Base-by-base conservation (phyloP, 257 asterid genomes). In the Coffea canephora region DNA sequence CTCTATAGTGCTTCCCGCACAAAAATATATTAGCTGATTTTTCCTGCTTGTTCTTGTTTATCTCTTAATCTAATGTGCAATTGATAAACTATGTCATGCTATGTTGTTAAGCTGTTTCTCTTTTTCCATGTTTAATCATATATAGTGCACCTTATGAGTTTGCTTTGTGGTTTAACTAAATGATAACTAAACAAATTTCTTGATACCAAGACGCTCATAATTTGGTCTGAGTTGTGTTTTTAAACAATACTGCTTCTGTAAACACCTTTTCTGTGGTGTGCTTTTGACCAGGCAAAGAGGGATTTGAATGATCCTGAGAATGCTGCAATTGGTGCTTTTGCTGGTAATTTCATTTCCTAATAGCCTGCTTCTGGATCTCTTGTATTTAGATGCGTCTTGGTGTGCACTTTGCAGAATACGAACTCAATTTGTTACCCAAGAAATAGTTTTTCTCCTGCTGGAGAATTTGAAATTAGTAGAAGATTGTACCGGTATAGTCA, bases 271-370 rank as follows among this genome's bases (percentile, higher is more conserved):
- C 25, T 55, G 49, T 82, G 16, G 39, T 83, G 66, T 73, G 72
- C 71, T 76, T 78, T 66, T 54, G 23, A 82, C 80, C 90, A 95
- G 99, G 98, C 98, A 59, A 90, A 85, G 88, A 95, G 99, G 86
- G 99, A 95, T 77, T 86, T 95, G 79, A 90, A 91, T 69, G 98
- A 90, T 89, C 96, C 96, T 74, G 99, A 95, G 83, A 95, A 89
- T 87, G 97, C 99, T 62, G 82, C 91, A 46, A 87, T 95, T 25
- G 99, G 99, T 71, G 97, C 99, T 61, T 95, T 95, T 88, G 95
- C 99, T 49, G 99, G 99, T 95, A 88, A 86, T 18, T 34, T 69
- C 13, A 73, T 74, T 77, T 75, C 85, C 59, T 39, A 34, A 14
- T 31, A 50, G 69, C 66, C 31, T 31, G 50, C 36, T 59, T 25